Conservation (phyloP, 139 green algal genomes). For the Penium margaritaceum region DNA sequence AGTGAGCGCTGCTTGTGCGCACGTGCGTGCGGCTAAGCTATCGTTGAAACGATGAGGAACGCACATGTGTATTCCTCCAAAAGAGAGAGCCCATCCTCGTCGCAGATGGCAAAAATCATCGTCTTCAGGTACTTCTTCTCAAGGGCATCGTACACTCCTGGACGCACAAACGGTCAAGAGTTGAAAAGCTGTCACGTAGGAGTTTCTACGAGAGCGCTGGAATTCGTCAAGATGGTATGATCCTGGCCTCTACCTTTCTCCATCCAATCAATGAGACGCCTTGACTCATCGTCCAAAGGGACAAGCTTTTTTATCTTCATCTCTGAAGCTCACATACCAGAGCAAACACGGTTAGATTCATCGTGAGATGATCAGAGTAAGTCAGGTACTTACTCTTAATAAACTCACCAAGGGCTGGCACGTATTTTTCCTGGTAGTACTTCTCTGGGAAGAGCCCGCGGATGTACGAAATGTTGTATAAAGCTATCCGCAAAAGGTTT, state of each 20-base stretch:
- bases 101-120: constrained; percentile 37
- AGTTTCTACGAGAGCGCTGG: neutral
- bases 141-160: constrained; percentile 39
- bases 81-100: constrained; percentile 12
- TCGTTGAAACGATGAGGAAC: neutral
- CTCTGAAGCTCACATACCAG: too few species aligned
- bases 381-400: too few species aligned
- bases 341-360: too few species aligned
- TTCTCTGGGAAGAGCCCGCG: constrained; percentile 44
- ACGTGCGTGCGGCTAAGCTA: neutral
- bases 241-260: too few species aligned
- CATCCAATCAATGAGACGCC: too few species aligned
- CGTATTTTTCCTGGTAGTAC: constrained; percentile 46
- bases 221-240: neutral
- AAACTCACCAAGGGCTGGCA: constrained; percentile 35
- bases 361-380: too few species aligned
- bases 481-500: constrained; percentile 38
- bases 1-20: too few species aligned
- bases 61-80: constrained; percentile 42
- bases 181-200: neutral
- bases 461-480: constrained; percentile 46
- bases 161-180: neutral
- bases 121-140: constrained; percentile 42
- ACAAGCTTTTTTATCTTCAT: too few species aligned
- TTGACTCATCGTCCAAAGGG: too few species aligned